Conservation (phyloP, 2,329 filamentous ascomycete genomes). For the Periconia sp. region DNA sequence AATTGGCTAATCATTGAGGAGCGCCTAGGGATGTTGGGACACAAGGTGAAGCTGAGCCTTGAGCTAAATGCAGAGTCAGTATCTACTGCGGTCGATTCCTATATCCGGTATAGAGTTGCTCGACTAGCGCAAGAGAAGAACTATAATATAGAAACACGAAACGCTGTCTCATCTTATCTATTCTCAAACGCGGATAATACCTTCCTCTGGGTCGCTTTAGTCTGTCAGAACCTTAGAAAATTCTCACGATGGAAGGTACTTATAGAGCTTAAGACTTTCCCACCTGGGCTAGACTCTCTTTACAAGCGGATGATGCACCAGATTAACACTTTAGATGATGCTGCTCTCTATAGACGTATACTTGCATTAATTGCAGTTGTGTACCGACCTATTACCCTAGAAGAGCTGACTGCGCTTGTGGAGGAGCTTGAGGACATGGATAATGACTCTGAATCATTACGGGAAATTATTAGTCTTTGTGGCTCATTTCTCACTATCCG, state of each 20-base stretch:
- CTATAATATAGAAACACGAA: no score
- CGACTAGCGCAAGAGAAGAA: no score
- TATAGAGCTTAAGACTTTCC: constrained; percentile 18
- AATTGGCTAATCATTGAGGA: constrained; percentile 47
- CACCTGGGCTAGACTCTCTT: constrained; percentile 43
- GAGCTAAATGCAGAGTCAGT: constrained; percentile 45
- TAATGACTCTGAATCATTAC: constrained; percentile 16
- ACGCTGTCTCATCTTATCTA: no score
- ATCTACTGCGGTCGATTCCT: constrained; percentile 45
- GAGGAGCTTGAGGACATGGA: constrained; percentile 1
- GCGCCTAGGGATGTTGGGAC: constrained; percentile 18
- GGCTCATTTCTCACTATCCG: constrained; percentile 32
- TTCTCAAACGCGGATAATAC: no score
- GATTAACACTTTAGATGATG: not conserved
- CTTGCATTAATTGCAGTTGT: not conserved
- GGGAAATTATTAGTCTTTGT: constrained; percentile 40
- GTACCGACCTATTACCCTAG: no score
- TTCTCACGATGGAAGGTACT: constrained; percentile 7
- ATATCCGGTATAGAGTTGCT: no score
- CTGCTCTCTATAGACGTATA: not conserved
- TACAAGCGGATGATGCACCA: constrained; percentile 49
- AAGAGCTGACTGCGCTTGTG: no score
- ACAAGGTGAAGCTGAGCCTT: constrained; percentile 32
- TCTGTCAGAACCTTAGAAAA: constrained; percentile 38
- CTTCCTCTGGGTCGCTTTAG: constrained; percentile 43